phyloP scores from a whole-genome alignment of 108 stramenopile genomes.

The Nitzschia sp. region DNA sequence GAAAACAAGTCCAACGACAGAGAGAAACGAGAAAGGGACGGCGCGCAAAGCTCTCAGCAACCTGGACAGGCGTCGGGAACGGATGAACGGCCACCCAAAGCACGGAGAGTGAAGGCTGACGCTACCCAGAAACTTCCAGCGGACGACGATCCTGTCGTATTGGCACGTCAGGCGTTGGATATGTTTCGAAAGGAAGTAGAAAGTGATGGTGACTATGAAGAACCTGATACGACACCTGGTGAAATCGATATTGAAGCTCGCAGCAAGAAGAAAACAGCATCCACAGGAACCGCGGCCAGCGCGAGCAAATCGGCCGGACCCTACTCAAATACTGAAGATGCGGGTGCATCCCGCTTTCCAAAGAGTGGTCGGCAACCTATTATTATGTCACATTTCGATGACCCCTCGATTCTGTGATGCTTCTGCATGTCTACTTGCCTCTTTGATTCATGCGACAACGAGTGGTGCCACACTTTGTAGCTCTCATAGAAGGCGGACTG shows the following conservation, averaged over 20 bases:
- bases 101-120: background rate
- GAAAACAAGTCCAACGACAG: too few relatives aligned
- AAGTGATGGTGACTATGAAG: constrained; percentile 17
- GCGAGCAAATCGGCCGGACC: background rate
- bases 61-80: background rate
- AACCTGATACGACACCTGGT: constrained; percentile 12
- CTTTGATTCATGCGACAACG: too few relatives aligned
- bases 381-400: constrained; percentile 10
- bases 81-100: background rate
- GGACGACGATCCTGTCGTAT: constrained; percentile 20
- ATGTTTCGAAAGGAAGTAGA: constrained; percentile 27
- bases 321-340: background rate
- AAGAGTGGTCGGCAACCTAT: constrained; percentile 11
- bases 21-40: background rate
- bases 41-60: background rate
- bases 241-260: background rate
- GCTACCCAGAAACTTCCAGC: background rate
- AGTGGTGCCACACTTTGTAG: too few relatives aligned
- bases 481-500: too few relatives aligned
- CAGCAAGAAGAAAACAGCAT: background rate
- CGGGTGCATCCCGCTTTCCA: background rate
- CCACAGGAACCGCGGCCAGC: background rate
- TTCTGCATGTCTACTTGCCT: too few relatives aligned
- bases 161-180: constrained; percentile 24
- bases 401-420: constrained; percentile 20